Percentiles rank a stretch among this genome's conserved stretches.
Evolutionary conservation across 495 filamentous ascomycete genomes (phyloP).

Genomic region (Cryomyces minteri): DNA sequence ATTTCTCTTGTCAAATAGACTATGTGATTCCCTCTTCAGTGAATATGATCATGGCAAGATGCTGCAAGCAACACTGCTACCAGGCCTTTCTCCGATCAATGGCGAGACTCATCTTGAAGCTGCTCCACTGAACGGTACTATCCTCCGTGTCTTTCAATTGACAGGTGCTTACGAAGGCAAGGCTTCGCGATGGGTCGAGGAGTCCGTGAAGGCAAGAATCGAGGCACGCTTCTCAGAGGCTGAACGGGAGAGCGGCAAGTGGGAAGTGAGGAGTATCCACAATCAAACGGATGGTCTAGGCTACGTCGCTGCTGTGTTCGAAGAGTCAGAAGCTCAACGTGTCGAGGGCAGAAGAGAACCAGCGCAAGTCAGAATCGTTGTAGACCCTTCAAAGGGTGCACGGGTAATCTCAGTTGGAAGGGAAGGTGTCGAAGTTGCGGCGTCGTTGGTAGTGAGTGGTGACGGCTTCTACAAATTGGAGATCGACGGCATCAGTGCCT

Average conservation of each 20-base stretch:
- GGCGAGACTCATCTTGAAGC: not conserved
- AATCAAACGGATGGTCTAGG: slow-evolving; percentile 40
- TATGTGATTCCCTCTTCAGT: slow-evolving; percentile 55
- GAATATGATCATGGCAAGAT: slow-evolving; percentile 56
- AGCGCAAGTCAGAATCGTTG: slow-evolving; percentile 38
- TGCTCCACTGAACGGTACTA: slow-evolving; percentile 2
- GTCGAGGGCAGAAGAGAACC: slow-evolving; percentile 36
- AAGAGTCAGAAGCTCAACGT: slow-evolving; percentile 35
- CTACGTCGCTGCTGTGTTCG: slow-evolving; percentile 58
- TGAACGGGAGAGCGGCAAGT: slow-evolving; percentile 61
- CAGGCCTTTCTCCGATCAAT: slow-evolving; percentile 6
- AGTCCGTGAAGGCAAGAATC: slow-evolving; percentile 68
- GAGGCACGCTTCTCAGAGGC: slow-evolving; percentile 65
- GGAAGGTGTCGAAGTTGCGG: slow-evolving; percentile 47
- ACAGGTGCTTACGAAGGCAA: slow-evolving; percentile 64
- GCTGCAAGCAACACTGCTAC: slow-evolving; percentile 43
- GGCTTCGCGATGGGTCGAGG: slow-evolving; percentile 60
- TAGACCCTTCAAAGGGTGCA: slow-evolving; percentile 39
- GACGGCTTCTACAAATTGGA: slow-evolving; percentile 36
- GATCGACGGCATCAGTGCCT: slow-evolving; percentile 41
- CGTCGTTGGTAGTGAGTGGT: slow-evolving; percentile 24
- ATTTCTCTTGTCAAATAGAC: not conserved
- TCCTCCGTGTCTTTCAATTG: slow-evolving; percentile 41
- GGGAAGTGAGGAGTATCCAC: slow-evolving; percentile 53
- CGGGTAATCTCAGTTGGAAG: slow-evolving; percentile 42